These are phyloP conservation scores for Marchantia polymorpha DNA, from an alignment of 225 moss, liverwort and hornwort genomes.

Conservation along the genomic window DNA sequence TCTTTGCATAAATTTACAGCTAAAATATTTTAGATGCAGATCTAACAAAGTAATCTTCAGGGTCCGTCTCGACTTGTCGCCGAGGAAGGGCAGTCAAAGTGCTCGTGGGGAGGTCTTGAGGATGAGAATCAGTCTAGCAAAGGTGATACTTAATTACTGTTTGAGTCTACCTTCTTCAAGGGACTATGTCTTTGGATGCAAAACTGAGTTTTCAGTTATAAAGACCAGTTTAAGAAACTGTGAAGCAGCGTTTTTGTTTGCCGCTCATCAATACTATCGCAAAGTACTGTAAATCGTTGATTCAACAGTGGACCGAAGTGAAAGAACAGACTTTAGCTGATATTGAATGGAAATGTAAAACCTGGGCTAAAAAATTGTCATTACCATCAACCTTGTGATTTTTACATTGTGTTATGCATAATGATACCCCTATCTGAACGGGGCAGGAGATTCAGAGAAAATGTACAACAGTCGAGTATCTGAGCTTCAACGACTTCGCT, in stretches of 20 bases:
- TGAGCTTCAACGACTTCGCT: constrained; percentile 94
- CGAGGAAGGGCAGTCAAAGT: constrained; percentile 88
- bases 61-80: constrained; percentile 93
- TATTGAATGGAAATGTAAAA: no score
- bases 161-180: background rate
- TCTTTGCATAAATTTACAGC: background rate
- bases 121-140: constrained; percentile 67
- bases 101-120: constrained; percentile 71
- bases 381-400: background rate
- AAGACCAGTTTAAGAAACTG: background rate
- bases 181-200: background rate
- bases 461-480: constrained; percentile 76
- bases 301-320: background rate
- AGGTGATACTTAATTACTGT: constrained; percentile 33
- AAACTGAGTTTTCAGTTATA: background rate
- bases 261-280: background rate
- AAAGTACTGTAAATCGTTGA: background rate
- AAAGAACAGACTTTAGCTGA: no score
- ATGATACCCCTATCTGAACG: background rate
- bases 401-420: background rate
- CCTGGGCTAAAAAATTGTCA: background rate
- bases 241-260: background rate
- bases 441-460: constrained; percentile 72
- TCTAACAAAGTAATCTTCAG: constrained; percentile 31
- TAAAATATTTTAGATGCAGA: background rate